Base-by-base conservation (phyloP, 2,329 filamentous ascomycete species). In the Aspergillus sp. region DNA sequence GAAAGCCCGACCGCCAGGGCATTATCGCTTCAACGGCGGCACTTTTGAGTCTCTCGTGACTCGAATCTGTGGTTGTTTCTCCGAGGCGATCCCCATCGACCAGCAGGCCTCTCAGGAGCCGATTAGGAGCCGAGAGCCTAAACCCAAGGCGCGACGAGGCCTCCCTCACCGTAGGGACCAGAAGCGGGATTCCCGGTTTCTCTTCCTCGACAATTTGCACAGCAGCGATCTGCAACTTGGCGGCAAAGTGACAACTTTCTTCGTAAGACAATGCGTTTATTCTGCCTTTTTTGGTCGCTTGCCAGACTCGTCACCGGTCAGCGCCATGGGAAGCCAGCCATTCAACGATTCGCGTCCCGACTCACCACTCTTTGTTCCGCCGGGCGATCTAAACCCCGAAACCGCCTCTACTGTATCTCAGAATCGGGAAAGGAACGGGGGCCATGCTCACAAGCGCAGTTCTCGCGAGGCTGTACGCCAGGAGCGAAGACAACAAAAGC, bases 171-270 rank as follows among this genome's bases (percentile, higher is more conserved):
- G 59, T 47, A 12, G 50, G 50, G 60, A 30, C 12, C 51, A 66
- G 50, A 40, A 61, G 30, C 56, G 60, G 54, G 63, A 63, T 51
- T 49, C 27, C 45, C 55, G 9, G 22, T 64, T 65, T 46, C 62
- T 68, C 57, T 68, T 68, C 39, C 44, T 68, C n/a, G 52, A 68
- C 33, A 22, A 59, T 51, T 49, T 68, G 22, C 49, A 68, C 20
- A 20, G 3, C 20, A 45, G 4, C 17, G 11, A 24, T 15, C 33
- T 37, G 11, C 33, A 5, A 4, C 33, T 37, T 5, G 33, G 13
- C 11, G 6, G 11, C 11, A 37, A 37, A 13, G 33, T 37, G 33
- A 37, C 33, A 37, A 37, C 33, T 12, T 37, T 37, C 11, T 37
- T 13, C 11, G 33, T 37, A 6, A 37, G 33, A 37, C 4, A 15